Evolutionary conservation across 805 yeast genomes (phyloP).

Genomic region (Spathaspora sp.): DNA sequence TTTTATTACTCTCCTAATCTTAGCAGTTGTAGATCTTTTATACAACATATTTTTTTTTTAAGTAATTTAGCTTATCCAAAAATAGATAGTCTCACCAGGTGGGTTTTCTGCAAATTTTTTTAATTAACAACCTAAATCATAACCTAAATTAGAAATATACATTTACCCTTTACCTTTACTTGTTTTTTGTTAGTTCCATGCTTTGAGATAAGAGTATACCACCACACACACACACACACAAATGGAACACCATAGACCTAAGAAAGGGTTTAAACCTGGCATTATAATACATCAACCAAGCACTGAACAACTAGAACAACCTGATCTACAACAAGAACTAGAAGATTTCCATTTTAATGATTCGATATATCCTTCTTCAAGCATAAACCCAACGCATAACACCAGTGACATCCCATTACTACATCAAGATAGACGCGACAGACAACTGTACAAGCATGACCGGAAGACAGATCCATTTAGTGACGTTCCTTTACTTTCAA

Average conservation of each 20-base stretch:
- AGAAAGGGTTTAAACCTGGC: background rate
- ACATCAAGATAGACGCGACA: background rate
- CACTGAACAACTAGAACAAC: background rate
- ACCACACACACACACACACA: background rate
- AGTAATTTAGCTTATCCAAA: too few relatives aligned
- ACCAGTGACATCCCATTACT: background rate
- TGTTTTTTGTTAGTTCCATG: background rate
- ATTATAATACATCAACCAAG: constrained; percentile 2
- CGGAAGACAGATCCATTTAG: background rate
- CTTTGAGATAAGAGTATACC: background rate
- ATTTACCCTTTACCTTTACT: too few relatives aligned
- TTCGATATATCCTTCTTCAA: background rate
- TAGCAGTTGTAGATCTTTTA: too few relatives aligned
- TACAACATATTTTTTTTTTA: too few relatives aligned
- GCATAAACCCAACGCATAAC: background rate
- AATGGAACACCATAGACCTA: background rate
- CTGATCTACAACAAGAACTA: background rate
- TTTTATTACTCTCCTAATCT: too few relatives aligned
- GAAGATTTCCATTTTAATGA: background rate
- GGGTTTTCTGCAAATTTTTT: too few relatives aligned
- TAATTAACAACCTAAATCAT: too few relatives aligned
- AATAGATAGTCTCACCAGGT: too few relatives aligned
- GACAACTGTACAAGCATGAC: background rate
- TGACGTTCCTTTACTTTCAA: background rate
- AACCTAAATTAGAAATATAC: too few relatives aligned